Percentiles rank a stretch among this genome's conserved stretches.
phyloP scores from a whole-genome alignment of 1,139 yeast species.

The Sugiyamaella pinicola region DNA sequence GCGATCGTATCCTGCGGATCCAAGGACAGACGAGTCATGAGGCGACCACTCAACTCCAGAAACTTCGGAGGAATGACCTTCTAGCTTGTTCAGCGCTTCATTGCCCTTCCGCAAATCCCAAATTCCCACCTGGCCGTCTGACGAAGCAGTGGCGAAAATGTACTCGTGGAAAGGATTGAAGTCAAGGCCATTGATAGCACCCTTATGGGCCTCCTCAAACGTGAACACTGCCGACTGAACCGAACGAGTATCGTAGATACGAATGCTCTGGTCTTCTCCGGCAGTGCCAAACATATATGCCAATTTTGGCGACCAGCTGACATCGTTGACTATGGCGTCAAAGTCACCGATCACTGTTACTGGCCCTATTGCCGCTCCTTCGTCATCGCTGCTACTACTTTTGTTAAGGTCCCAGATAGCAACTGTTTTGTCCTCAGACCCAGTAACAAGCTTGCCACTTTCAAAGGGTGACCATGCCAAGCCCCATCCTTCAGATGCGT shows the following conservation, averaged over 20 bases:
- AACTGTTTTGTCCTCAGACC: constrained; percentile 68
- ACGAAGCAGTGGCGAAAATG: constrained; percentile 70
- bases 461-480: constrained; percentile 60
- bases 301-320: constrained; percentile 50
- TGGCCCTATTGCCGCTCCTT: constrained; percentile 28
- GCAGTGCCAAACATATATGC: constrained; percentile 66
- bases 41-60: constrained; percentile 83
- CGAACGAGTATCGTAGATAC: constrained; percentile 65
- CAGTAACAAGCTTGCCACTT: constrained; percentile 53
- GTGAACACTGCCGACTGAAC: constrained; percentile 28
- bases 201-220: constrained; percentile 41
- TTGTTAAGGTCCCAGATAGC: constrained; percentile 62
- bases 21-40: constrained; percentile 57
- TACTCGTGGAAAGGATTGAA: constrained; percentile 60
- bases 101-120: constrained; percentile 66
- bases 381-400: constrained; percentile 14
- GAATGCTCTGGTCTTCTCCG: constrained; percentile 69
- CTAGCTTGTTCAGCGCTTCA: constrained; percentile 37
- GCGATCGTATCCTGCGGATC: constrained; percentile 71
- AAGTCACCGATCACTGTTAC: constrained; percentile 31
- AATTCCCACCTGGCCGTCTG: constrained; percentile 57
- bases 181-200: constrained; percentile 64
- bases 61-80: constrained; percentile 61
- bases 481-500: constrained; percentile 68
- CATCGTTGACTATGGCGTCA: constrained; percentile 44